Base-by-base conservation (phyloP, 257 asterid species). In the Linaria vulgaris region DNA sequence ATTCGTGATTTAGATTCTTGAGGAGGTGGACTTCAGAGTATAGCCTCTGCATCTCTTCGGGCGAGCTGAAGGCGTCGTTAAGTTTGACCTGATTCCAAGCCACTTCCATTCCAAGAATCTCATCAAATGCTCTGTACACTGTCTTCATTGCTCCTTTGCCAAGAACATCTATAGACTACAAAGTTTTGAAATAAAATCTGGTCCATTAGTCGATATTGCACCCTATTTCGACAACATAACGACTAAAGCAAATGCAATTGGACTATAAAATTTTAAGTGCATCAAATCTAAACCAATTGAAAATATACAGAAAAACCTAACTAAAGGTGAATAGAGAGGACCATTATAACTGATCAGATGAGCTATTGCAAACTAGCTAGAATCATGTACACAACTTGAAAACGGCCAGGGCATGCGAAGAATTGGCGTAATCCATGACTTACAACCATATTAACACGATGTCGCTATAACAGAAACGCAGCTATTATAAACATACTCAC, bases 21-120 rank as follows among this genome's bases (percentile, higher is more conserved):
- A 88, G 95, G 45, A 88, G 88, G 72, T 78, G 86, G 60, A 88
- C 96, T 72, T 88, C 96, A 5, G 88, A 84, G 80, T 86, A 80
- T 5, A 88, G 87, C 46, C 95, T 72, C 30, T 80, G 88, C 60
- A 86, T 63, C 41, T 81, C 85, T 1, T 80, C 82, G 0, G 87
- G 86, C 25, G 94, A 79, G 10, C 66, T 53, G 19, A 80, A 81
- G 12, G 73, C 72, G 4, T 74, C 68, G 60, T 81, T 75, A 1
- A 89, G 87, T 65, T 80, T 84, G 30, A 86, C 87, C 52, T 74
- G 95, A 77, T 86, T 89, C 96, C 96, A 89, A 11, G 96, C 96
- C 19, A 86, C 96, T 72, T 89, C 96, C 74, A 59, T 75, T 49
- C 95, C 96, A 0, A 72, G 62, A 34, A 74, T 54, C 74, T 84